Percentiles rank a stretch among this genome's conserved stretches.
phyloP scores from a whole-genome alignment of 1,284 basidiomycete species.

The Kalmanozyma brasiliensis region DNA sequence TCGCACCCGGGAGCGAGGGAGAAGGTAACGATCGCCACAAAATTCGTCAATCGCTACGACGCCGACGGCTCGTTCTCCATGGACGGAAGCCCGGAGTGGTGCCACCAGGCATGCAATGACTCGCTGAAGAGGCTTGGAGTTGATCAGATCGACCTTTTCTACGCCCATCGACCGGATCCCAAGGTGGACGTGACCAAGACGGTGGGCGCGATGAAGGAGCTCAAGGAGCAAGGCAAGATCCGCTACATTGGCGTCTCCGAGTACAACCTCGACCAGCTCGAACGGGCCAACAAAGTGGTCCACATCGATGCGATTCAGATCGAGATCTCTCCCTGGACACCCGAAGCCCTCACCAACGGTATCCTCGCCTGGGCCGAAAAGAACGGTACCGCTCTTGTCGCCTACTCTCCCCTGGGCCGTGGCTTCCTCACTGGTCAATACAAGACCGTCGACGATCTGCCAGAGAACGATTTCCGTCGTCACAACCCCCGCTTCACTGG shows the following conservation, averaged over 20 bases:
- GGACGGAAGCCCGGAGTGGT: slow-evolving; percentile 59
- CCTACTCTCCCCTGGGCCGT: slow-evolving; percentile 53
- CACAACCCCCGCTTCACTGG: slow-evolving; percentile 49
- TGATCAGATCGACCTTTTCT: slow-evolving; percentile 69
- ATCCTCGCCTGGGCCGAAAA: slow-evolving; percentile 53
- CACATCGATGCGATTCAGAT: slow-evolving; percentile 70
- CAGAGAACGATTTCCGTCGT: slow-evolving; percentile 48
- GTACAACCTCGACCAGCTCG: slow-evolving; percentile 58
- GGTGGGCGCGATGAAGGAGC: slow-evolving; percentile 78
- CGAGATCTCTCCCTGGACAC: slow-evolving; percentile 71
- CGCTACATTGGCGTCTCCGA: slow-evolving; percentile 78
- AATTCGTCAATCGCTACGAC: slow-evolving; percentile 65
- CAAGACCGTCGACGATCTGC: slow-evolving; percentile 36
- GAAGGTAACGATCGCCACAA: slow-evolving; percentile 69
- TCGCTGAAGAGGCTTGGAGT: slow-evolving; percentile 66
- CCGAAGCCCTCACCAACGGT: slow-evolving; percentile 54
- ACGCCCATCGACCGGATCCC: slow-evolving; percentile 67
- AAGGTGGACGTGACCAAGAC: slow-evolving; percentile 78
- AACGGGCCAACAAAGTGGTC: slow-evolving; percentile 56
- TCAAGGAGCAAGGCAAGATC: slow-evolving; percentile 76
- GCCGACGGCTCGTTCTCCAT: slow-evolving; percentile 27
- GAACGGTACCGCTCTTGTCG: slow-evolving; percentile 43
- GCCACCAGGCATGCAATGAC: slow-evolving; percentile 64
- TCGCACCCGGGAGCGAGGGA: slow-evolving; percentile 58
- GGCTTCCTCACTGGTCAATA: slow-evolving; percentile 55